Evolutionary conservation across 345 rosid genomes (phyloP).

Genomic region (Lepidium didymum): DNA sequence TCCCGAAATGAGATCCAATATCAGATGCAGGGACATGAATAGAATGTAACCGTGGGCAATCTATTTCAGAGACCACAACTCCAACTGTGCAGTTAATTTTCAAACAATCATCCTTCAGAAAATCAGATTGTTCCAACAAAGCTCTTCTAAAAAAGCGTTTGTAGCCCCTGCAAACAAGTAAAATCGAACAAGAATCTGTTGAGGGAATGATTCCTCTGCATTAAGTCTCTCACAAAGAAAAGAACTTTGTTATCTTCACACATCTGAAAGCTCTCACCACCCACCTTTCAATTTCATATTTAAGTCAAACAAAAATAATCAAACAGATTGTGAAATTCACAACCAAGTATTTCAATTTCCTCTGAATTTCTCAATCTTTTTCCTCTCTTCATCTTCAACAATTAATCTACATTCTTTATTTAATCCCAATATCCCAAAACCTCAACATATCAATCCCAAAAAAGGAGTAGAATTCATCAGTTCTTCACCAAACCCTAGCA

Average conservation of each 20-base stretch:
- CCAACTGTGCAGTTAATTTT: constrained; percentile 89
- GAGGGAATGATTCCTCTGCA: neutral
- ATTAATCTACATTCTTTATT: neutral
- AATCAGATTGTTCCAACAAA: constrained; percentile 74
- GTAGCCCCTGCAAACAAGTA: constrained; percentile 62
- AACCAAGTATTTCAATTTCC: neutral
- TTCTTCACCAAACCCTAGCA: constrained; percentile 4
- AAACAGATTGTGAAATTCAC: neutral
- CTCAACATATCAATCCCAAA: neutral
- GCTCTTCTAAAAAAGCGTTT: constrained; percentile 81
- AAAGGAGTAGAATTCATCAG: neutral
- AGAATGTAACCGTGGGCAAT: constrained; percentile 69
- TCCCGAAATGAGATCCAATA: constrained; percentile 71
- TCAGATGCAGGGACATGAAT: constrained; percentile 88
- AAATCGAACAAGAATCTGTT: neutral
- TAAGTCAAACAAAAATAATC: neutral
- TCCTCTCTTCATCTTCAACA: neutral
- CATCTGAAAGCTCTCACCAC: neutral
- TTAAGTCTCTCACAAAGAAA: neutral
- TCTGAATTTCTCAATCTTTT: neutral
- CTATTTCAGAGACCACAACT: constrained; percentile 82
- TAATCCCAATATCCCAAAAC: neutral
- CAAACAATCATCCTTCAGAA: constrained; percentile 83
- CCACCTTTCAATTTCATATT: neutral
- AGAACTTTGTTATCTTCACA: neutral